Evolutionary conservation across 139 green algal species (phyloP).

Genomic region (Picocystis salinarum): DNA sequence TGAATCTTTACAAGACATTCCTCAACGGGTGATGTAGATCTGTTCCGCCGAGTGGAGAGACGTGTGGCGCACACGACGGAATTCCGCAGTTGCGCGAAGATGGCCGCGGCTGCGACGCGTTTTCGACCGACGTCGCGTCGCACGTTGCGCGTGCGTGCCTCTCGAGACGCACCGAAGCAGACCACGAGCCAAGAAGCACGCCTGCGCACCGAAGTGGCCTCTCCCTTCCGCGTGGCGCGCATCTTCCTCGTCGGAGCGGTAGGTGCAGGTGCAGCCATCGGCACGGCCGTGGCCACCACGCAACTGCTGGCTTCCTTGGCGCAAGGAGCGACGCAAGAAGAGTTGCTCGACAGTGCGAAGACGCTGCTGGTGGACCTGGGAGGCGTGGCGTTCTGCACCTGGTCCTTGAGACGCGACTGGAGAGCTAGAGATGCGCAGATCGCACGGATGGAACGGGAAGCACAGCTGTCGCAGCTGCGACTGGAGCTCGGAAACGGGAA

Average conservation of each 20-base stretch:
- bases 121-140: too few species aligned
- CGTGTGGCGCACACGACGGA: too few species aligned
- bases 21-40: too few species aligned
- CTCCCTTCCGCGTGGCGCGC: constrained; percentile 13
- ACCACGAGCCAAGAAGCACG: constrained; percentile 9
- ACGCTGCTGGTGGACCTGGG: constrained; percentile 10
- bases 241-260: constrained; percentile 14
- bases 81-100: too few species aligned
- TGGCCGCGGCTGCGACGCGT: too few species aligned
- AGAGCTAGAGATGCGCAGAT: not conserved
- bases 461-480: not conserved
- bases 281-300: constrained; percentile 6
- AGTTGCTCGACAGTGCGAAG: constrained; percentile 5
- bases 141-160: not conserved
- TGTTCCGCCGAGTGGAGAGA: too few species aligned
- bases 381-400: constrained; percentile 5
- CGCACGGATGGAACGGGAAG: not conserved
- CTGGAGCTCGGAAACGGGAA: constrained; percentile 7
- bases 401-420: constrained; percentile 1
- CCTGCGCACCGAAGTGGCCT: constrained; percentile 7
- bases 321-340: constrained; percentile 8
- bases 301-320: constrained; percentile 2
- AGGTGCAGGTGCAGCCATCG: constrained; percentile 6
- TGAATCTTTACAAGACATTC: too few species aligned
- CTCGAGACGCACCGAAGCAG: not conserved